Evolutionary conservation across 768 basidiomycete species (phyloP).

Genomic region (Chalciporus piperatus): DNA sequence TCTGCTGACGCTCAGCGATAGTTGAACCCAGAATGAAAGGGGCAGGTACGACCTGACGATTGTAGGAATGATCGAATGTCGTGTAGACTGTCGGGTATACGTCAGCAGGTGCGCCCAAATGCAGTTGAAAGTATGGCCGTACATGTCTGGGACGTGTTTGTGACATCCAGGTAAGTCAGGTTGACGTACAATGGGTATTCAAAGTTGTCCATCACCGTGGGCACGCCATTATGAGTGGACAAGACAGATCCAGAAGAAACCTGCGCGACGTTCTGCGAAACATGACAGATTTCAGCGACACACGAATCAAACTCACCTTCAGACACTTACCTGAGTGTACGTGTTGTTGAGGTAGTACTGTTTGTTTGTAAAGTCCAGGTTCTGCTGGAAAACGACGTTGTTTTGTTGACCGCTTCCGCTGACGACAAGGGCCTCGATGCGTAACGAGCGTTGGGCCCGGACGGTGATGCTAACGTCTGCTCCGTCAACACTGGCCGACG

Average conservation of each 20-base stretch:
- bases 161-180: slow-evolving; percentile 30
- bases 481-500: slow-evolving; percentile 40
- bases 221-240: slow-evolving; percentile 48
- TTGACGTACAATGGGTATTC: slow-evolving; percentile 51
- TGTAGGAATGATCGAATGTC: slow-evolving; percentile 66
- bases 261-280: slow-evolving; percentile 48
- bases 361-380: slow-evolving; percentile 55
- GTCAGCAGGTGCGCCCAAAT: neutral
- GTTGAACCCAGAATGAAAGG: slow-evolving; percentile 58
- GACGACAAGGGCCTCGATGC: slow-evolving; percentile 59
- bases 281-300: neutral
- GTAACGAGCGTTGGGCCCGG: slow-evolving; percentile 51
- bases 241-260: slow-evolving; percentile 43
- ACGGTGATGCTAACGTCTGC: slow-evolving; percentile 62
- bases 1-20: slow-evolving; percentile 56
- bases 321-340: slow-evolving; percentile 34
- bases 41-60: slow-evolving; percentile 53
- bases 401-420: slow-evolving; percentile 59
- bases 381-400: slow-evolving; percentile 59
- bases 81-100: slow-evolving; percentile 40
- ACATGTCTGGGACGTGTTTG: slow-evolving; percentile 26
- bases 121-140: neutral
- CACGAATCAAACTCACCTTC: neutral
- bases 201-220: slow-evolving; percentile 48
- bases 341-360: slow-evolving; percentile 58